phyloP scores from a whole-genome alignment of 1,284 basidiomycete species.

The Austroboletus novae-zelandiae region DNA sequence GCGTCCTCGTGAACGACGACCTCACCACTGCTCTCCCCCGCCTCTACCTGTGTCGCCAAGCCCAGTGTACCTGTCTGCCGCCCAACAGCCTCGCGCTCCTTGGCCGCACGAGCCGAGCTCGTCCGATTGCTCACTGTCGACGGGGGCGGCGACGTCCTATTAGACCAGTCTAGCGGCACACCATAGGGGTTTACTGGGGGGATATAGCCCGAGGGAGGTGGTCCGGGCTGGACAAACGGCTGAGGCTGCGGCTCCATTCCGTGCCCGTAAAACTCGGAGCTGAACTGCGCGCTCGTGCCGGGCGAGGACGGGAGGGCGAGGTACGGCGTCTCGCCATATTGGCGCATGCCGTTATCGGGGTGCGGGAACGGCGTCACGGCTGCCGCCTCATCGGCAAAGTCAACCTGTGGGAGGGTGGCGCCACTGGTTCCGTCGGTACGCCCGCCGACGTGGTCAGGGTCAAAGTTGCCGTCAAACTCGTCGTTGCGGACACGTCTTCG shows the following conservation, averaged over 20 bases:
- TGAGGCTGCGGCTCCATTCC: constrained; percentile 3
- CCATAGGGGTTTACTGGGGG: constrained; percentile 13
- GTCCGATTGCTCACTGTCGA: constrained; percentile 19
- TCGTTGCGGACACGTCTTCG: constrained; percentile 19
- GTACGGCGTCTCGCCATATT: constrained; percentile 17
- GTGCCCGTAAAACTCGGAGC: constrained; percentile 9
- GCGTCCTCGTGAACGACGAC: constrained; percentile 33
- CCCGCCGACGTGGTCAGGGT: constrained; percentile 42
- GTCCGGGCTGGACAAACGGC: constrained; percentile 6
- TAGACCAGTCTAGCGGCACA: constrained; percentile 16
- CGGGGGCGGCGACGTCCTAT: constrained; percentile 17
- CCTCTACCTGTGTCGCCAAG: constrained; percentile 26
- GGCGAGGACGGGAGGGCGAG: constrained; percentile 2
- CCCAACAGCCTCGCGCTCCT: constrained; percentile 20
- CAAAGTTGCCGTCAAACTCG: constrained; percentile 53
- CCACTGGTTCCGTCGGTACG: constrained; percentile 19
- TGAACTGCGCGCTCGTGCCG: constrained; percentile 1
- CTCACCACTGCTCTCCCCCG: constrained; percentile 21
- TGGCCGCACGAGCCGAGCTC: constrained; percentile 9
- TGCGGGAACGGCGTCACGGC: constrained; percentile 32
- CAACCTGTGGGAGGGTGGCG: constrained; percentile 35
- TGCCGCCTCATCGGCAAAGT: constrained; percentile 36
- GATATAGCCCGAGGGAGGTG: constrained; percentile 3
- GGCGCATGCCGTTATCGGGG: constrained; percentile 20
- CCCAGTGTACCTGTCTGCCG: constrained; percentile 17